phyloP scores from a whole-genome alignment of 176 grass and related monocot genomes.

The Zoysia japonica region DNA sequence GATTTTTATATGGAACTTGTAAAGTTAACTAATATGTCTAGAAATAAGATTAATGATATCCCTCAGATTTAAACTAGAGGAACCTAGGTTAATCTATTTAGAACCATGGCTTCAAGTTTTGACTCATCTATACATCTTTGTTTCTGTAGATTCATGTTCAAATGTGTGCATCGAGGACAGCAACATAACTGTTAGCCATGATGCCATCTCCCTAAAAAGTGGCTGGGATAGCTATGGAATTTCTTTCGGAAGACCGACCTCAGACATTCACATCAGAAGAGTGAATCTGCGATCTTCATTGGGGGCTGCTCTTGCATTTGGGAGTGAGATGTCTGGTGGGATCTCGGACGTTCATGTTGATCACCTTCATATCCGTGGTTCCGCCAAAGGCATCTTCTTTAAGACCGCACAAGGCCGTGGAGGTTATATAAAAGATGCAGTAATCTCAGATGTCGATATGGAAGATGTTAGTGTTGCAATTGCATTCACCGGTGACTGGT shows the following conservation, averaged over 20 bases:
- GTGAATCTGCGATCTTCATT: constrained; percentile 58
- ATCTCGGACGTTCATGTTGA: constrained; percentile 57
- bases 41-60: neutral
- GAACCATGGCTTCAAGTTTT: constrained; percentile 24
- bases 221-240: constrained; percentile 76
- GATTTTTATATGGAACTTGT: neutral
- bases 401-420: constrained; percentile 69
- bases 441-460: constrained; percentile 71
- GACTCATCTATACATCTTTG: neutral
- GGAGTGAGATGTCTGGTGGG: constrained; percentile 87
- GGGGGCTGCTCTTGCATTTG: constrained; percentile 70
- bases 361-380: constrained; percentile 55
- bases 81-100: neutral
- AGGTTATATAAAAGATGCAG: constrained; percentile 65
- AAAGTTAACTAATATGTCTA: neutral
- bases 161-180: constrained; percentile 76
- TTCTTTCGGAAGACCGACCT: constrained; percentile 56
- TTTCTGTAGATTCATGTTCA: constrained; percentile 74
- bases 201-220: constrained; percentile 78
- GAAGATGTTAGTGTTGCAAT: constrained; percentile 60
- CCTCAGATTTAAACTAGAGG: neutral
- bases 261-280: constrained; percentile 59
- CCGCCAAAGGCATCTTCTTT: constrained; percentile 64
- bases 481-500: constrained; percentile 60
- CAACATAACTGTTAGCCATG: constrained; percentile 55